Conservation (phyloP, 73 alveolate species). For the Halteria grandinella region DNA sequence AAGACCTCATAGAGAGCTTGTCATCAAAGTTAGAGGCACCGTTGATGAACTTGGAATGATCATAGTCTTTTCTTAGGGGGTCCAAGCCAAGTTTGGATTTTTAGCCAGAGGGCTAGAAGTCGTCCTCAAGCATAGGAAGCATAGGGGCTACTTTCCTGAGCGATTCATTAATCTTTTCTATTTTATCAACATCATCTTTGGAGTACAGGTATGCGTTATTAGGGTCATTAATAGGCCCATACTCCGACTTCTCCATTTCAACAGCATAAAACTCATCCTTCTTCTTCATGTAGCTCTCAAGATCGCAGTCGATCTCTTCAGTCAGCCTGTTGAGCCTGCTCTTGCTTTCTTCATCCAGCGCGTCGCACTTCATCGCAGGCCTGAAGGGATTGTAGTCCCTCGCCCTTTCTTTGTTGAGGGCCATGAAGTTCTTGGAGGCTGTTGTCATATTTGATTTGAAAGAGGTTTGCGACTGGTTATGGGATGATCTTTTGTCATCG, state of each 20-base stretch:
- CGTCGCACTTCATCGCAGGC: slow-evolving; percentile 3
- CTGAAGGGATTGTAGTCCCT: background rate
- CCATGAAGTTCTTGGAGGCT: background rate
- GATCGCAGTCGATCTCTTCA: slow-evolving; percentile 24
- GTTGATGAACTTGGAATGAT: slow-evolving; percentile 3
- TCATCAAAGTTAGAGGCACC: too few species aligned
- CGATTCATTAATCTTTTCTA: slow-evolving; percentile 9
- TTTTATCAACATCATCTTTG: slow-evolving; percentile 4
- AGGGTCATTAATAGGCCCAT: slow-evolving; percentile 10
- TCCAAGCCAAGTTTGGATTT: slow-evolving; percentile 10
- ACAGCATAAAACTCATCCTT: slow-evolving; percentile 17
- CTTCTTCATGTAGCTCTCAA: slow-evolving; percentile 4
- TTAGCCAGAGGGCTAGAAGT: background rate
- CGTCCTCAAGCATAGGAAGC: background rate
- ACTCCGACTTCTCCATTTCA: background rate
- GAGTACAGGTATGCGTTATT: slow-evolving; percentile 35
- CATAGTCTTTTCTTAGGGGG: too few species aligned
- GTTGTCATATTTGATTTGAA: slow-evolving; percentile 15
- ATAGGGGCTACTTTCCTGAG: slow-evolving; percentile 21
- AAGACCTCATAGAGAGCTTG: slow-evolving; percentile 5
- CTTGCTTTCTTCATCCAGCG: slow-evolving; percentile 25
- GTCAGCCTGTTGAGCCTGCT: slow-evolving; percentile 7
- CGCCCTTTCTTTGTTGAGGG: slow-evolving; percentile 5
- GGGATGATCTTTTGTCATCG: background rate
- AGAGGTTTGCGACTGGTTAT: slow-evolving; percentile 1